A percentile compares a stretch with the other conserved stretches of the same genome.
Evolutionary conservation across 1,284 basidiomycete genomes (phyloP).

Genomic region (Farysia itapuensis): DNA sequence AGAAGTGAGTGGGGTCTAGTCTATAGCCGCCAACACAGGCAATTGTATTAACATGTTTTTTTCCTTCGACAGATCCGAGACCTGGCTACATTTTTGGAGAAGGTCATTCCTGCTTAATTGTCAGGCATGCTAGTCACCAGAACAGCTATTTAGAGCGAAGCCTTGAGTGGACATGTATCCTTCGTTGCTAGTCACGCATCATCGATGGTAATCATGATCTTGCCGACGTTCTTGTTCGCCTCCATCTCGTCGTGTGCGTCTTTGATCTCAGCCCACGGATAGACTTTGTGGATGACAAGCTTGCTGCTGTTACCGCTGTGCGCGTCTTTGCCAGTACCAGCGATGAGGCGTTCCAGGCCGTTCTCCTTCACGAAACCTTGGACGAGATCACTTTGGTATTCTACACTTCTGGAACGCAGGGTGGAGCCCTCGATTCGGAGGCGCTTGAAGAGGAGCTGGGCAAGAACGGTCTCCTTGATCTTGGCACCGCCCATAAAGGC

Average conservation of each 20-base stretch:
- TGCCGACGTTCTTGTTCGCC: conserved; percentile 72
- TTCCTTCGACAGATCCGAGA: conserved; percentile 34
- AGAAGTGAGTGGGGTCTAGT: conserved; percentile 44
- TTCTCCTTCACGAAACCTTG: conserved; percentile 64
- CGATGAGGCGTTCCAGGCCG: conserved; percentile 29
- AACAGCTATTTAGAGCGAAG: too few relatives aligned
- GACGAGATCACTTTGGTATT: conserved; percentile 80
- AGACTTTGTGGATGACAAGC: conserved; percentile 65
- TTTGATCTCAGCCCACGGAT: conserved; percentile 78
- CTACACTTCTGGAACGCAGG: conserved; percentile 73
- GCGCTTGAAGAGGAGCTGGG: conserved; percentile 77
- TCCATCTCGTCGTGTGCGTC: conserved; percentile 86
- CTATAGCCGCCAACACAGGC: too few relatives aligned
- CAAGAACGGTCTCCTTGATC: conserved; percentile 70
- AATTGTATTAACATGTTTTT: too few relatives aligned
- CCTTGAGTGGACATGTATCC: too few relatives aligned
- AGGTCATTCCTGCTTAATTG: conserved; percentile 36
- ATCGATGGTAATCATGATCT: conserved; percentile 58
- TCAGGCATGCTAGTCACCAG: too few relatives aligned
- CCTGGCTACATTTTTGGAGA: conserved; percentile 43
- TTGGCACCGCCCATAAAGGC: conserved; percentile 72
- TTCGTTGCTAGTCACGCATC: conserved; percentile 7
- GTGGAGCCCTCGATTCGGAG: conserved; percentile 87
- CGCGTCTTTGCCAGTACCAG: conserved; percentile 2
- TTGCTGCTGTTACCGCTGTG: conserved; percentile 15